A percentile compares a stretch with the other conserved stretches of the same genome.
Evolutionary conservation across 2,329 filamentous ascomycete genomes (phyloP).

Genomic region (Pseudofabraea citricarpa): DNA sequence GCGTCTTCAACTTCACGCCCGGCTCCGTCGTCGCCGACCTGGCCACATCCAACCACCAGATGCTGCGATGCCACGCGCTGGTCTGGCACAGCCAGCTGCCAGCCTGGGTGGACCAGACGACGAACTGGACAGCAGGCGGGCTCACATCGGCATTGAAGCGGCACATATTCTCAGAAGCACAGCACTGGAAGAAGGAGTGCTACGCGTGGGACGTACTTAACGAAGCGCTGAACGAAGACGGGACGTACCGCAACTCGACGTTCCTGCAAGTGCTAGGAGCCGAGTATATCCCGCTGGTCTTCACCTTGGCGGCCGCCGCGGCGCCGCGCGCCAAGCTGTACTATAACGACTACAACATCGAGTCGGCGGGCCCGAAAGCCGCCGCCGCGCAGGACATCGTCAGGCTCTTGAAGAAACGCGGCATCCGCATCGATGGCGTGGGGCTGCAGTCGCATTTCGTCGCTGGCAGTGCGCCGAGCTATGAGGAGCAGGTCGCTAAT

Average conservation of each 20-base stretch:
- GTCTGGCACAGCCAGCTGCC: constrained; percentile 49
- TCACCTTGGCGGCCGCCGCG: constrained; percentile 48
- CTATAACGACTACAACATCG: constrained; percentile 62
- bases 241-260: constrained; percentile 44
- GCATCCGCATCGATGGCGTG: constrained; percentile 56
- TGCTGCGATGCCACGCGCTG: constrained; percentile 60
- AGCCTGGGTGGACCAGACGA: constrained; percentile 34
- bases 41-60: constrained; percentile 41
- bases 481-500: constrained; percentile 37
- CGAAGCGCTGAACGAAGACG: constrained; percentile 55
- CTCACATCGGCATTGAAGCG: constrained; percentile 50
- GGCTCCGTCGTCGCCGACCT: constrained; percentile 49
- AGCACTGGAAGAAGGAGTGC: constrained; percentile 54
- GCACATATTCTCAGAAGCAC: constrained; percentile 54
- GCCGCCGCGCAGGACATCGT: constrained; percentile 39
- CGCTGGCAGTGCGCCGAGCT: constrained; percentile 42
- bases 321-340: constrained; percentile 54
- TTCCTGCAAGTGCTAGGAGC: constrained; percentile 52
- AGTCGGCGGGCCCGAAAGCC: constrained; percentile 44
- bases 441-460: constrained; percentile 59
- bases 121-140: constrained; percentile 50
- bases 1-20: constrained; percentile 51
- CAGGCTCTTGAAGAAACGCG: constrained; percentile 38
- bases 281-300: constrained; percentile 53
- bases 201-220: constrained; percentile 64